A percentile compares a stretch with the other conserved stretches of the same genome.
Evolutionary conservation across 176 grass and related monocot species (phyloP).

Genomic region (Themeda triandra): DNA sequence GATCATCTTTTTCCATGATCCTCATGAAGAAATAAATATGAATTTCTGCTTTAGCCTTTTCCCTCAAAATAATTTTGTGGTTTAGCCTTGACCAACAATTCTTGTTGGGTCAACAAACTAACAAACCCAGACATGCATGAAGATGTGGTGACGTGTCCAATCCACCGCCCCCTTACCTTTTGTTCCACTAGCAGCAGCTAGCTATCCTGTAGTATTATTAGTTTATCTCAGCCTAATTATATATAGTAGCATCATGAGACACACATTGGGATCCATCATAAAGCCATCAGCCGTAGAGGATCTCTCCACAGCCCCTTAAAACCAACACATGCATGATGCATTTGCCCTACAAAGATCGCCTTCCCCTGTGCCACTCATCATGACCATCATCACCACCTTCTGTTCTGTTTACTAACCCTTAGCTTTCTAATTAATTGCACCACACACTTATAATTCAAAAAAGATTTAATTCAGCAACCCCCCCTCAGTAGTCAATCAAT

Average conservation of each 20-base stretch:
- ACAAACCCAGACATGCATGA: too few relatives aligned
- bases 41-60: too few relatives aligned
- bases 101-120: not conserved
- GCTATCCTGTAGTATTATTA: too few relatives aligned
- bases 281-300: constrained; percentile 38
- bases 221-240: not conserved
- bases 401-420: not conserved
- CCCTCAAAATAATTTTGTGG: too few relatives aligned
- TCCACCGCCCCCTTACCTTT: not conserved
- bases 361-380: constrained; percentile 13
- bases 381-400: not conserved
- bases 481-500: not conserved
- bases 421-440: not conserved
- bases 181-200: not conserved
- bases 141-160: not conserved
- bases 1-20: not conserved
- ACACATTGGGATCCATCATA: constrained; percentile 35
- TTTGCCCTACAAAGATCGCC: constrained; percentile 9
- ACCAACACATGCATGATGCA: not conserved
- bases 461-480: not conserved
- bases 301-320: not conserved
- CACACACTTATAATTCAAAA: not conserved
- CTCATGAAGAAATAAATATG: too few relatives aligned
- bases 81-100: not conserved
- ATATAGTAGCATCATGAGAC: not conserved